phyloP scores from a whole-genome alignment of 176 grass and related monocot species.

The Oropetium thomaeum region DNA sequence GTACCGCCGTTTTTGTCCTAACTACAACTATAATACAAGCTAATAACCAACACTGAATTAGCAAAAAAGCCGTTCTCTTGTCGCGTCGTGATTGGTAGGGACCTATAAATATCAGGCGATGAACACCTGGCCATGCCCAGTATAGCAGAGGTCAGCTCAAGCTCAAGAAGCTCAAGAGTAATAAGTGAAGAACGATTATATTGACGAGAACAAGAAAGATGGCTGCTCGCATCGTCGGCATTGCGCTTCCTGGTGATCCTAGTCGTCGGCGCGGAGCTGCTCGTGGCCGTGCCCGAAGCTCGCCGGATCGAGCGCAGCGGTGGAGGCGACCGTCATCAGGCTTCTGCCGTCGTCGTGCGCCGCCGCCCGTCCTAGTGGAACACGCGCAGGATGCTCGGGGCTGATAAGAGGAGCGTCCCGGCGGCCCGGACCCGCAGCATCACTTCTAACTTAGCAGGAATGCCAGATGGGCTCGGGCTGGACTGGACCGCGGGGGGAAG shows the following conservation, averaged over 20 bases:
- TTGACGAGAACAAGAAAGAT: no score
- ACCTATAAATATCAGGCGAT: conserved; percentile 18
- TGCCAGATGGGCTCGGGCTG: neutral
- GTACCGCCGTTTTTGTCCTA: neutral
- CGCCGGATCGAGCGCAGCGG: neutral
- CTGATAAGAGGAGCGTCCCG: conserved; percentile 30
- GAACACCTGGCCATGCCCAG: neutral
- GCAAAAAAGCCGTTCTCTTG: neutral
- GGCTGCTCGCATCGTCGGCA: conserved; percentile 24
- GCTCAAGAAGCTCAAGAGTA: no score
- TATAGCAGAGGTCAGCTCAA: neutral
- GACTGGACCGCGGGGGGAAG: no score
- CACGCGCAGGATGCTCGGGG: neutral
- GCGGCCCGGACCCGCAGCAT: conserved; percentile 41
- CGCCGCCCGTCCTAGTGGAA: conserved; percentile 26
- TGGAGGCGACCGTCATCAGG: neutral
- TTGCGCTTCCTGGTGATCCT: conserved; percentile 32
- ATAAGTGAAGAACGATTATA: neutral
- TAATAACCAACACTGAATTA: neutral
- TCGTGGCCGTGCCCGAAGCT: conserved; percentile 17
- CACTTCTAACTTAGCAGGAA: neutral
- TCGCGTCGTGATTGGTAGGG: neutral
- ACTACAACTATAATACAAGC: neutral
- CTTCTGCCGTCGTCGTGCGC: neutral
- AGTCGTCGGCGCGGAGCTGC: conserved; percentile 13